These are phyloP conservation scores for Podospora sp. DNA, from an alignment of 495 filamentous ascomycete species.

Conservation along the genomic window DNA sequence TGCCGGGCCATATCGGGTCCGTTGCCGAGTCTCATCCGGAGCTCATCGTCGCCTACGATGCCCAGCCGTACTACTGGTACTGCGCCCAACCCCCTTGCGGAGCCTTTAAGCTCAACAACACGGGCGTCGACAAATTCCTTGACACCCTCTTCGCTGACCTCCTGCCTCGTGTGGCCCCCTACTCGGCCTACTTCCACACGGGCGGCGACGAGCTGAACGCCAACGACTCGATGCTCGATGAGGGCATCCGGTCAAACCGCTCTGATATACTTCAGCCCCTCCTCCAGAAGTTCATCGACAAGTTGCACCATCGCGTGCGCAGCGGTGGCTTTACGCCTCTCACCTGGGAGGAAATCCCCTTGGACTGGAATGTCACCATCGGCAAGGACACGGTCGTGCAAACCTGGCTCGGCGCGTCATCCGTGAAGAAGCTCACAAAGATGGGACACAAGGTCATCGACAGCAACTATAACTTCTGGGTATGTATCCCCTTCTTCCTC, in stretches of 20 bases:
- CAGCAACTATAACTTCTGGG: constrained; percentile 78
- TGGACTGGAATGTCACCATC: constrained; percentile 72
- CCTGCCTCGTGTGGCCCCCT: constrained; percentile 67
- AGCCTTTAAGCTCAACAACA: constrained; percentile 69
- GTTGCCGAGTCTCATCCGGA: constrained; percentile 68
- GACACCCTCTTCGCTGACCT: constrained; percentile 70
- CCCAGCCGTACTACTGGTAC: constrained; percentile 67
- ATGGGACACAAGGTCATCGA: constrained; percentile 68
- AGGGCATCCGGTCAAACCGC: constrained; percentile 64
- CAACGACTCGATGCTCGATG: constrained; percentile 72
- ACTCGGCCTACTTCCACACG: constrained; percentile 75
- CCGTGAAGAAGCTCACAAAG: constrained; percentile 56
- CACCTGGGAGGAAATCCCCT: constrained; percentile 81
- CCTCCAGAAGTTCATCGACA: constrained; percentile 70
- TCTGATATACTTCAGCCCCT: constrained; percentile 64
- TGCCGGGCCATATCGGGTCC: constrained; percentile 75
- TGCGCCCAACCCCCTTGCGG: constrained; percentile 77
- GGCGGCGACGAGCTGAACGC: constrained; percentile 82
- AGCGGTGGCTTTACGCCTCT: constrained; percentile 64
- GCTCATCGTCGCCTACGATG: constrained; percentile 71
- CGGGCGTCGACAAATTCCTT: constrained; percentile 67
- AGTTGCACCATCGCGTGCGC: constrained; percentile 61
- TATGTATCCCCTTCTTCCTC: constrained; percentile 33
- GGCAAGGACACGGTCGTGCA: constrained; percentile 67
- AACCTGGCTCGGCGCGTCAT: constrained; percentile 64